Evolutionary conservation across 2,329 filamentous ascomycete species (phyloP).

Genomic region (Aspergillus sp.): DNA sequence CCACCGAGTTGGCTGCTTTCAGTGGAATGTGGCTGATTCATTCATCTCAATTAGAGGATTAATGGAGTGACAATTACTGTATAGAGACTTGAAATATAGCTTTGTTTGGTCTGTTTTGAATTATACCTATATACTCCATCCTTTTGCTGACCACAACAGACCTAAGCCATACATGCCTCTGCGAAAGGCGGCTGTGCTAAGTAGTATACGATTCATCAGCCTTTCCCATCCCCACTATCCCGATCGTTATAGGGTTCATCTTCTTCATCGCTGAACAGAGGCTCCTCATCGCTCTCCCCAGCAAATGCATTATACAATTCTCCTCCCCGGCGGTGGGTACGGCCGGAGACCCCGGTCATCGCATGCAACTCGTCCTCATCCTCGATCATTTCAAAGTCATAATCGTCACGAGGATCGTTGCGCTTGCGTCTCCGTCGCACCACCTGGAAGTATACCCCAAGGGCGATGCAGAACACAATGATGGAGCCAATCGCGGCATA

Average conservation of each 20-base stretch:
- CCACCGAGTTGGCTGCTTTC: not conserved
- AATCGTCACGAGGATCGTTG: slow-evolving; percentile 74
- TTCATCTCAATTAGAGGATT: not conserved
- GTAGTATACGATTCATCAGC: not conserved
- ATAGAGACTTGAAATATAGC: no score
- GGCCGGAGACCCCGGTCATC: slow-evolving; percentile 48
- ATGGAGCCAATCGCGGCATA: slow-evolving; percentile 85
- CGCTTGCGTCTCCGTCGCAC: slow-evolving; percentile 73
- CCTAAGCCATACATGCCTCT: not conserved
- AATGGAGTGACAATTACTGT: no score
- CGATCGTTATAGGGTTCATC: slow-evolving; percentile 36
- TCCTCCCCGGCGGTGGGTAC: slow-evolving; percentile 63
- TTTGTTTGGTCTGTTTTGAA: no score
- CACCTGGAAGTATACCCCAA: slow-evolving; percentile 78
- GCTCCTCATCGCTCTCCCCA: slow-evolving; percentile 77
- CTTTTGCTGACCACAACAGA: no score
- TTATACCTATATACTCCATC: no score
- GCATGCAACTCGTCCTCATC: slow-evolving; percentile 63
- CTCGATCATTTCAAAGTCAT: slow-evolving; percentile 91
- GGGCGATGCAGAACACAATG: slow-evolving; percentile 72
- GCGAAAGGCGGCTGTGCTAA: not conserved
- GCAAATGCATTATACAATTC: slow-evolving; percentile 98
- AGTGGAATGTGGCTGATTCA: not conserved
- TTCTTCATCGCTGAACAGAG: slow-evolving; percentile 47
- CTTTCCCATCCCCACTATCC: slow-evolving; percentile 18